Evolutionary conservation across 805 yeast species (phyloP), one percentile per base, ranked within the genome.

Genomic region (Huiozyma sinensis): DNA sequence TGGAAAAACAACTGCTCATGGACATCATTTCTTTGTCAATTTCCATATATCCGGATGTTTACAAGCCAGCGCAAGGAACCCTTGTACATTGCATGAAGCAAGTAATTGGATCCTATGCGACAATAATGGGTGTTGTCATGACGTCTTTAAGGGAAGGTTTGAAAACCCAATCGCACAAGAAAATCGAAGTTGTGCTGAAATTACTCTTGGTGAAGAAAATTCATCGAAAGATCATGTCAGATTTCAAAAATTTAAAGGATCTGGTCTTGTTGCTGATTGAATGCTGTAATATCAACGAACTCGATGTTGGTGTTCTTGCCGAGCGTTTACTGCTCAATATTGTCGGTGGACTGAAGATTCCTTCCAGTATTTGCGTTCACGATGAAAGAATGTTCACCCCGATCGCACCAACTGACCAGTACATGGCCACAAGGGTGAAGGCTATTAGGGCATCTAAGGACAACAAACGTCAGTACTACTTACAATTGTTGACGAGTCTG

Each of bases 51-150:
- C 66, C 80, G 0, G 78, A 79, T 6, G 75, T 84, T 12, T 72
- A 87, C 1, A 68, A 72, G 7, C 75, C 82, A 12, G 94, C 96
- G 0, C 86, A 83, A 45, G 62, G 73, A 0, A 73, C 83, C 1
- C 61, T 92, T 45, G 71, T 77, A 2, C 79, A 81, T 30, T 77
- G 85, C 1, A 75, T 84, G 72, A 81, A 77, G 51, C 76, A 83
- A 46, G 65, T 90, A 3, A 71, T 78, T 50, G 84, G 85, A 0
- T 73, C 87, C 0, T 79, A 83, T 47, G 68, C 73, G 28, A 57
- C 71, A 2, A 72, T 86, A 29, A 64, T 84, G 3, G 47, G 42
- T 11, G 43, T 45, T 8, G 39, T 56, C 1, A 63, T 87, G 24
- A 66, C 66, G 8, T 65, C 70, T 3, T 64, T 83, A 12, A 61